Evolutionary conservation across 129 eudicot genomes (phyloP), one percentile per base, ranked within the genome.

Genomic region (Lactuca sativa): DNA sequence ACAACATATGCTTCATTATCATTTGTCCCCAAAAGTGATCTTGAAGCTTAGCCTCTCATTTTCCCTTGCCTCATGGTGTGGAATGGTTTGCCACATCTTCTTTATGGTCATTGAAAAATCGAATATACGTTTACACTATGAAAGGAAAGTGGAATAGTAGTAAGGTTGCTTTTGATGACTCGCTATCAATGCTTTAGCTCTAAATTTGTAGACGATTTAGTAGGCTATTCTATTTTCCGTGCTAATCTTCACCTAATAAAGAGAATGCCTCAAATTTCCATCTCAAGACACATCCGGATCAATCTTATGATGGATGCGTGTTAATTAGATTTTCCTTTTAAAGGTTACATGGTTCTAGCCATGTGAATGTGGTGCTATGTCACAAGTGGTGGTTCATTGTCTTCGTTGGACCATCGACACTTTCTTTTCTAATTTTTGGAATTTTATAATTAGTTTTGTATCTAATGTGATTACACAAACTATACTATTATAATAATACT

Each of bases 231-330:
- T 51, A 51, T 51, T 51, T 44, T 51, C 14, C 1, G 56, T 51
- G 56, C 18, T 51, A 51, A 51, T 51, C 7, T 53, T 53, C 25
- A n/a, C 18, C 21, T 14, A 53, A 53, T 8, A n/a, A 53, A 30
- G 57, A 15, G 57, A 53, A 53, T 53, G 57, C 9, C 57, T 15
- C 57, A 53, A 16, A 53, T 4, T 53, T 53, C 25, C 18, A 53
- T n/a, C 25, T 15, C 5, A n/a, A 53, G 57, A 15, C 57, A 2
- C 25, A 53, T 53, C 11, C 9, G 7, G 25, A n/a, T 14, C 9
- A 15, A 53, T 53, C 57, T 53, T 53, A 14, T 51, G 37, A 66
- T 30, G 71, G 71, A 49, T 52, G 18, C 15, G 72, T 4, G 34
- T 8, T 7, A 52, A 9, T 52, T 52, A 14, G 11, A 31, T 48